These are phyloP conservation scores for Trypanosoma melophagium DNA, from an alignment of 208 protist species.

Conservation along the genomic window DNA sequence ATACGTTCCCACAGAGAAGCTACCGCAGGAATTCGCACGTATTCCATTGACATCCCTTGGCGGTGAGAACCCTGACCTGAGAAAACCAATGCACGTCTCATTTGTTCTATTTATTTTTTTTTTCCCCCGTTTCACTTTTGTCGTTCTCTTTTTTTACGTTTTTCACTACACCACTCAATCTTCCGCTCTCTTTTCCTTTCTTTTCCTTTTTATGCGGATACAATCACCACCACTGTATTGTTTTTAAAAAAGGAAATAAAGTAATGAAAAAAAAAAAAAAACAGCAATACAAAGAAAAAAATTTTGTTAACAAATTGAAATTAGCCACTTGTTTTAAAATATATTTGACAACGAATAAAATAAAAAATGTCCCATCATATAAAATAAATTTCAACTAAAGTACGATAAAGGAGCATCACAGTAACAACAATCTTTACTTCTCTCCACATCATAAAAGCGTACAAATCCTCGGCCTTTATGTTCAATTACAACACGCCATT, in stretches of 20 bases:
- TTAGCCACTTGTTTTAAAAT: background rate
- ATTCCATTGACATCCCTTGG: slow-evolving; percentile 74
- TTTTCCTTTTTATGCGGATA: too few relatives aligned
- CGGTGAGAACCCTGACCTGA: slow-evolving; percentile 79
- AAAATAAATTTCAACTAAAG: slow-evolving; percentile 3
- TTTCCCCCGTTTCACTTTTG: background rate
- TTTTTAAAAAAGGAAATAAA: too few relatives aligned
- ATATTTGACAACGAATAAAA: background rate
- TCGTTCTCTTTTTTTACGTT: background rate
- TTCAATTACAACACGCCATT: slow-evolving; percentile 27
- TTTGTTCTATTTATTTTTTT: background rate
- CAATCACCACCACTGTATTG: too few relatives aligned
- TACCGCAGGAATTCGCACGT: slow-evolving; percentile 35
- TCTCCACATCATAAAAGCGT: slow-evolving; percentile 24
- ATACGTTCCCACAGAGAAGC: slow-evolving; percentile 69
- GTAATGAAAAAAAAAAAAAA: too few relatives aligned
- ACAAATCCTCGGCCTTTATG: slow-evolving; percentile 30
- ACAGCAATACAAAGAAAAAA: too few relatives aligned
- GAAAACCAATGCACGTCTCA: slow-evolving; percentile 66
- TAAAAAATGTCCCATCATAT: background rate
- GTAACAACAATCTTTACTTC: slow-evolving; percentile 13
- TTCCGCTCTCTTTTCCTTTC: background rate
- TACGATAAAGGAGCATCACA: slow-evolving; percentile 24
- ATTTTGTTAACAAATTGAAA: too few relatives aligned
- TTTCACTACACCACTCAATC: background rate